Conservation (phyloP, 2,329 filamentous ascomycete species). For the Fusarium sp. region DNA sequence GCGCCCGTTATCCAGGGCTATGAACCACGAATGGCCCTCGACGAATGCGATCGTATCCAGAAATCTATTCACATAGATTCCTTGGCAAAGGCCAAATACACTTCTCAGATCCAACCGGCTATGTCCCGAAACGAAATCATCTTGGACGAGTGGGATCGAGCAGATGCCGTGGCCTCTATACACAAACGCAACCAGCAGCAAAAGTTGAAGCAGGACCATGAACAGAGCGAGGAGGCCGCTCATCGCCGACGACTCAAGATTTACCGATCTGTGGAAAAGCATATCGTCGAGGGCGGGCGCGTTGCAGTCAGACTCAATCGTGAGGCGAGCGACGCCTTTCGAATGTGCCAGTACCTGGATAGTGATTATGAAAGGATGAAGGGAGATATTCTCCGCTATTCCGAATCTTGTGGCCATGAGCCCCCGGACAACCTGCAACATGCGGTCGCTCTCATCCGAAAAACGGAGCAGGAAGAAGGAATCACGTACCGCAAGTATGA, state of each 20-base stretch:
- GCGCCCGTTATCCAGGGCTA: neutral
- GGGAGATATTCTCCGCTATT: neutral
- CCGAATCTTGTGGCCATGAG: neutral
- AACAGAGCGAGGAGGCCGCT: neutral
- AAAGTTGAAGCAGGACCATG: neutral
- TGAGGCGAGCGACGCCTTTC: neutral
- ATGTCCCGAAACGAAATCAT: slow-evolving; percentile 9
- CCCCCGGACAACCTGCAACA: neutral
- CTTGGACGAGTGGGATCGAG: slow-evolving; percentile 1
- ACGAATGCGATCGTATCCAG: neutral
- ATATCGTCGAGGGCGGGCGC: neutral
- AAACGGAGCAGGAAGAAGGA: neutral
- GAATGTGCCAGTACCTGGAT: neutral
- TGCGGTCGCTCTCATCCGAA: slow-evolving; percentile 1
- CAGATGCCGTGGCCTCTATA: neutral
- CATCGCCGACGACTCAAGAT: neutral
- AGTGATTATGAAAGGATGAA: neutral
- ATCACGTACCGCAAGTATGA: neutral
- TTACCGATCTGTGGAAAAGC: slow-evolving; percentile 3
- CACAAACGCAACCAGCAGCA: neutral
- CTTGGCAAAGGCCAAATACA: neutral
- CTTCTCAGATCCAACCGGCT: neutral
- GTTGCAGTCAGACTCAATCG: neutral
- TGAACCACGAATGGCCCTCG: neutral
- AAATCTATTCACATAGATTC: neutral